A percentile compares a stretch with the other conserved stretches of the same genome.
phyloP scores from a whole-genome alignment of 805 yeast species.

The Candida chauliodis region DNA sequence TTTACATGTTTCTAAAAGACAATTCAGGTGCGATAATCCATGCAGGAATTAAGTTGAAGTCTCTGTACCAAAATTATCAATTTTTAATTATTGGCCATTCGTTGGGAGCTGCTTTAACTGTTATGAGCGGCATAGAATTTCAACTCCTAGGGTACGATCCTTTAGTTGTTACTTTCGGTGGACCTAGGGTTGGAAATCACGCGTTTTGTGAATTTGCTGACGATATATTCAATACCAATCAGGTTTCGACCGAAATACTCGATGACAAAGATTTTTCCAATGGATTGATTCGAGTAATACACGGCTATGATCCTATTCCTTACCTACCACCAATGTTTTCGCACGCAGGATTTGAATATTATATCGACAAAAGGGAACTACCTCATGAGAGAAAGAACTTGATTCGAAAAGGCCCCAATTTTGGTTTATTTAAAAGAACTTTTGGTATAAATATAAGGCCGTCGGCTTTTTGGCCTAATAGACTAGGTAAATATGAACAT shows the following conservation, averaged over 20 bases:
- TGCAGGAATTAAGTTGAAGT: conserved; percentile 28
- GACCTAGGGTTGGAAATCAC: conserved; percentile 61
- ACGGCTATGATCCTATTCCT: conserved; percentile 58
- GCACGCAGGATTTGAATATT: conserved; percentile 53
- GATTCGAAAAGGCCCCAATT: conserved; percentile 12
- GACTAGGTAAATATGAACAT: conserved; percentile 27
- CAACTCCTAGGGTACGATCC: conserved; percentile 52
- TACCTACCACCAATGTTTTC: conserved; percentile 44
- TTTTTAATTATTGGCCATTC: conserved; percentile 70
- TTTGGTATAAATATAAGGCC: conserved; percentile 9
- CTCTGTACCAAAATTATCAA: conserved; percentile 44
- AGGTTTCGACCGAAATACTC: conserved; percentile 19
- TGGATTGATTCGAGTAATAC: conserved; percentile 55
- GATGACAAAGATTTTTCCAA: conserved; percentile 20
- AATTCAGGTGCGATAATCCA: conserved; percentile 37
- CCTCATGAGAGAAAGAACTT: conserved; percentile 32
- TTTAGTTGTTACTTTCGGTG: conserved; percentile 55
- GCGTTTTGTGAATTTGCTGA: conserved; percentile 52
- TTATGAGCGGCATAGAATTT: conserved; percentile 60
- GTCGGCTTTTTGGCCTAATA: conserved; percentile 18
- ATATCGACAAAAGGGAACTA: conserved; percentile 34
- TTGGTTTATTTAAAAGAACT: background rate
- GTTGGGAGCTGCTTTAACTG: conserved; percentile 69
- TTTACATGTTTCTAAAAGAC: conserved; percentile 43
- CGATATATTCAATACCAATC: conserved; percentile 37